Conservation (phyloP, 257 asterid genomes). For the Lycium ferocissimum region DNA sequence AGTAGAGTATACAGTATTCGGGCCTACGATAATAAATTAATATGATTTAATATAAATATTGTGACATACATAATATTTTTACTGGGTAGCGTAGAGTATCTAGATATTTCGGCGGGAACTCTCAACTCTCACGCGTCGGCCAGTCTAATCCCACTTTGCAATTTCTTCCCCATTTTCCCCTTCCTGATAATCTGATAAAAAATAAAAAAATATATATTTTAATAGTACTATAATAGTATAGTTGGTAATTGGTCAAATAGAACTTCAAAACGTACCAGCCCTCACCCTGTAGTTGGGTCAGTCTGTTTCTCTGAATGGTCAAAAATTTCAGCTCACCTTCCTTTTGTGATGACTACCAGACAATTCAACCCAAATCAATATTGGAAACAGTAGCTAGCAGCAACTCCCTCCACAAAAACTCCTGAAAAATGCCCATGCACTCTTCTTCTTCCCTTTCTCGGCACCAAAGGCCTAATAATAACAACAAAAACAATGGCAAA, state of each 20-base stretch:
- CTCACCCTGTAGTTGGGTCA: constrained; percentile 26
- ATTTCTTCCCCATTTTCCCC: too few species aligned
- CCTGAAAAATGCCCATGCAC: neutral
- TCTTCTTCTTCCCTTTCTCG: constrained; percentile 23
- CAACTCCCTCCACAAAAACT: constrained; percentile 20
- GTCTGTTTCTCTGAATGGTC: constrained; percentile 46
- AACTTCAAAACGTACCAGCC: constrained; percentile 32
- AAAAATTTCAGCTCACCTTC: constrained; percentile 37
- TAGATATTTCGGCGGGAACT: too few species aligned
- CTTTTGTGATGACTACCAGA: too few species aligned
- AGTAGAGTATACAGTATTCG: too few species aligned
- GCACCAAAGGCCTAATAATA: neutral
- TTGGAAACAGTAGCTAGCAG: constrained; percentile 28
- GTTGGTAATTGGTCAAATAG: neutral
- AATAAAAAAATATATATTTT: neutral
- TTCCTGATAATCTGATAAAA: too few species aligned
- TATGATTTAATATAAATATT: too few species aligned
- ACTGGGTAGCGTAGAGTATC: too few species aligned
- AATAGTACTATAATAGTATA: neutral
- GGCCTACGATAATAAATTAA: too few species aligned
- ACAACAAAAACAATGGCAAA: neutral
- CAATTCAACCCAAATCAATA: constrained; percentile 19
- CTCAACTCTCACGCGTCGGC: too few species aligned
- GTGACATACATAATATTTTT: too few species aligned
- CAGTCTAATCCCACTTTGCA: too few species aligned